phyloP scores from a whole-genome alignment of 345 rosid species.

The Ricinus communis region DNA sequence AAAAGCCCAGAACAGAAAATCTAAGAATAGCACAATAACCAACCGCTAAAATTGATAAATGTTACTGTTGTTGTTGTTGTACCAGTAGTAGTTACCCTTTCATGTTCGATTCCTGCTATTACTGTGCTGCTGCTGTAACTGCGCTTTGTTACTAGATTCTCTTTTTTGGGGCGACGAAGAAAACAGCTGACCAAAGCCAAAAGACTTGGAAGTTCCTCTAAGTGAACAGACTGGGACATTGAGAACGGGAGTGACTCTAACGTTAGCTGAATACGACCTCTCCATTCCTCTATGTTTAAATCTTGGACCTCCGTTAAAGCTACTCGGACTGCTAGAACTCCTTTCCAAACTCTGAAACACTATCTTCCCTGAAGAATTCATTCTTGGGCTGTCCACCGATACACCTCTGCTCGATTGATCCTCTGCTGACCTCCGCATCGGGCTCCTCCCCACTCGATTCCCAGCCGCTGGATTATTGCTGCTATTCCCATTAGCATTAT shows the following conservation, averaged over 20 bases:
- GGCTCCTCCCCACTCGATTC: constrained; percentile 55
- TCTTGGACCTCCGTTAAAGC: constrained; percentile 86
- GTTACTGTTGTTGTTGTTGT: not conserved
- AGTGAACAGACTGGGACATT: constrained; percentile 39
- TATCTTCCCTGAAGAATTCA: constrained; percentile 90
- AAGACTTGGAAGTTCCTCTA: constrained; percentile 28
- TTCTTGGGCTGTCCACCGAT: constrained; percentile 85
- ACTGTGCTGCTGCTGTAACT: constrained; percentile 10
- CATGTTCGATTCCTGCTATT: constrained; percentile 4
- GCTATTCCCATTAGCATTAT: constrained; percentile 21
- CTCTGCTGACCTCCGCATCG: constrained; percentile 40
- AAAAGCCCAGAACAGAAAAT: not conserved
- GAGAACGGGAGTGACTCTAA: constrained; percentile 38
- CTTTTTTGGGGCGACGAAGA: constrained; percentile 33
- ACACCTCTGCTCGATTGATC: constrained; percentile 59
- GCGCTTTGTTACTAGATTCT: constrained; percentile 15
- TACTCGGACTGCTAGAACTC: constrained; percentile 96
- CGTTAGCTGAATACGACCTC: constrained; percentile 84
- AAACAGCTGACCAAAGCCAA: constrained; percentile 32
- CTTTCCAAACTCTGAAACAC: constrained; percentile 89
- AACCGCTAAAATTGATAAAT: not conserved
- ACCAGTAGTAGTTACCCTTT: not conserved
- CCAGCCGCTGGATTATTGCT: constrained; percentile 5
- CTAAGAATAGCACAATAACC: not conserved
- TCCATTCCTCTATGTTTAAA: constrained; percentile 80